Percentiles rank a stretch among this genome's conserved stretches.
Evolutionary conservation across 1,284 basidiomycete genomes (phyloP).

Genomic region (Cronartium ribicola): DNA sequence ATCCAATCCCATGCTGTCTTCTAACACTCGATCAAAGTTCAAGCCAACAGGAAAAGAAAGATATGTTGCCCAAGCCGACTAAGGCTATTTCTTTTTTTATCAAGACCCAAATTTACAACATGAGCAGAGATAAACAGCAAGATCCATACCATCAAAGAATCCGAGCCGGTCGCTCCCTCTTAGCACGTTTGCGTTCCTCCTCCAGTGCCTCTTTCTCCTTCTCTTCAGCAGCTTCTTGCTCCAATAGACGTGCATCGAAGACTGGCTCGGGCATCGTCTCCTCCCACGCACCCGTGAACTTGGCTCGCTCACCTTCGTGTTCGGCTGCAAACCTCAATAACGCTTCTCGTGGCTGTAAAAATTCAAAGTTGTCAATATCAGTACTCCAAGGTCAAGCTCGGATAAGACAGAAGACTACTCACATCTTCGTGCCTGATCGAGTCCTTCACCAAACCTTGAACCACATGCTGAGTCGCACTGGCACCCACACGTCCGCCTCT

Average conservation of each 20-base stretch:
- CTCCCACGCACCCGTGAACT: conserved; percentile 41
- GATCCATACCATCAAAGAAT: conserved; percentile 5
- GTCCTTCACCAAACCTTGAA: conserved; percentile 84
- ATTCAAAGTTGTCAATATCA: background rate
- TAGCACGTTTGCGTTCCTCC: conserved; percentile 37
- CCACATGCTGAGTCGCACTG: conserved; percentile 88
- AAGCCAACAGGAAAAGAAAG: too few species aligned
- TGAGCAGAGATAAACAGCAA: too few species aligned
- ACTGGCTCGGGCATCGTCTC: conserved; percentile 38
- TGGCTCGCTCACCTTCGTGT: conserved; percentile 37
- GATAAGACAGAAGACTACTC: conserved; percentile 56
- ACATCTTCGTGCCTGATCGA: conserved; percentile 86
- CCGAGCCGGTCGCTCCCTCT: conserved; percentile 35
- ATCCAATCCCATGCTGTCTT: too few species aligned
- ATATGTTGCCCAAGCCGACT: too few species aligned
- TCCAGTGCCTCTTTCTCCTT: conserved; percentile 27
- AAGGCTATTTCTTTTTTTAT: too few species aligned
- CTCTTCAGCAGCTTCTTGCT: conserved; percentile 38
- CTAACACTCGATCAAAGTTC: too few species aligned
- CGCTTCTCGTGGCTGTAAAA: conserved; percentile 36
- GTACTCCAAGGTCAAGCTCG: background rate
- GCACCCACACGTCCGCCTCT: conserved; percentile 88
- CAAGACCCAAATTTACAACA: too few species aligned
- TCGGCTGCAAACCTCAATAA: conserved; percentile 40
- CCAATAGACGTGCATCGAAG: conserved; percentile 34